A percentile compares a stretch with the other conserved stretches of the same genome.
phyloP scores from a whole-genome alignment of 2,329 filamentous ascomycete genomes.

The Pyricularia pennisetigena region DNA sequence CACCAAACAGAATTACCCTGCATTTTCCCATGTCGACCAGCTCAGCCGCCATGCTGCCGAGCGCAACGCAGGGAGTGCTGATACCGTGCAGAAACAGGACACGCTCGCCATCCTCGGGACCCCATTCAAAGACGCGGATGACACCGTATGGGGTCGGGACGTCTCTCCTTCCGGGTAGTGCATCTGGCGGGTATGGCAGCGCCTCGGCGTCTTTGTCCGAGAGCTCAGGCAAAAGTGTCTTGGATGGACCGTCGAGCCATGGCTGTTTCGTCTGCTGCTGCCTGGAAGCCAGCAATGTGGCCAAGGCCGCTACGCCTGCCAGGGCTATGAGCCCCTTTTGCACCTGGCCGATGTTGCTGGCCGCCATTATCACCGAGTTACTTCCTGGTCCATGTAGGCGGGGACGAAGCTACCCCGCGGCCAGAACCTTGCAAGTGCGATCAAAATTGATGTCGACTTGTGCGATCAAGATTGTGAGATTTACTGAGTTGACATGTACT shows the following conservation, averaged over 20 bases:
- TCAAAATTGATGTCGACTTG: not conserved
- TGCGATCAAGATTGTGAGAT: not conserved
- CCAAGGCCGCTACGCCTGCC: not conserved
- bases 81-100: conserved; percentile 75
- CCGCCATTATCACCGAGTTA: not conserved
- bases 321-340: not conserved
- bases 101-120: conserved; percentile 59
- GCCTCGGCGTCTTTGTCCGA: conserved; percentile 24
- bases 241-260: conserved; percentile 27
- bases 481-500: not conserved
- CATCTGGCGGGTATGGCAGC: conserved; percentile 58
- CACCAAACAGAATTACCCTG: conserved; percentile 70
- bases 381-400: not conserved
- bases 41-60: conserved; percentile 55
- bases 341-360: not conserved
- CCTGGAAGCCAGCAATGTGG: not conserved
- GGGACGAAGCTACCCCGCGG: not conserved
- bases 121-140: conserved; percentile 72
- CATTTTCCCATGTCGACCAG: conserved; percentile 53
- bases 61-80: conserved; percentile 63
- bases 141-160: conserved; percentile 61
- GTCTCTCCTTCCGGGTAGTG: conserved; percentile 59
- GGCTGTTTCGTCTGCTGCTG: not conserved
- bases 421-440: not conserved
- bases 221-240: conserved; percentile 25